Evolutionary conservation across 257 asterid species (phyloP).

Genomic region (Forsythia viridissima): DNA sequence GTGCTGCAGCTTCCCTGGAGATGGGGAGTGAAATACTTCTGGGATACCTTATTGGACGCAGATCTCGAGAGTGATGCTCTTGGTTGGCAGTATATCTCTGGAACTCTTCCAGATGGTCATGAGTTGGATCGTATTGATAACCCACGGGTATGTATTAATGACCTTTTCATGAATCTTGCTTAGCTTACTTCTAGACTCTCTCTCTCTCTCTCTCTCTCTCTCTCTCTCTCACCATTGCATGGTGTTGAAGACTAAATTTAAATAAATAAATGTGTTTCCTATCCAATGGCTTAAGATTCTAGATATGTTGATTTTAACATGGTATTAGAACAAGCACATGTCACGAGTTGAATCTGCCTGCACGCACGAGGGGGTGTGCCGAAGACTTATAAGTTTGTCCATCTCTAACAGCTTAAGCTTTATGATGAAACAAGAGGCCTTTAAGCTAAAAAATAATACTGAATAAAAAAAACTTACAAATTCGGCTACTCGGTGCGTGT

Average conservation of each 20-base stretch:
- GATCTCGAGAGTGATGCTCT: conserved; percentile 97
- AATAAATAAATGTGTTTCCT: too few species aligned
- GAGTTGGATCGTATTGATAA: conserved; percentile 83
- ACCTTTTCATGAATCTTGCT: neutral
- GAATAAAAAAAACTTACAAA: neutral
- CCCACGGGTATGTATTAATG: conserved; percentile 57
- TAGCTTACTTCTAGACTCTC: neutral
- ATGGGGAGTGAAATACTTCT: conserved; percentile 97
- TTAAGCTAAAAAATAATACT: neutral
- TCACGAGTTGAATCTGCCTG: too few species aligned
- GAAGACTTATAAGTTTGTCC: neutral
- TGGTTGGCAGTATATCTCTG: conserved; percentile 94
- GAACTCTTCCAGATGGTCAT: conserved; percentile 85
- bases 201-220: too few species aligned
- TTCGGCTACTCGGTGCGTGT: neutral
- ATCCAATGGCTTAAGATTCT: too few species aligned
- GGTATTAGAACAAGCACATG: too few species aligned
- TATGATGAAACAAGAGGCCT: neutral
- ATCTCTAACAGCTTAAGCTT: neutral
- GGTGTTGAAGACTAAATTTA: neutral
- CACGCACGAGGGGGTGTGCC: too few species aligned
- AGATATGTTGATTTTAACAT: too few species aligned
- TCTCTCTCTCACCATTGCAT: neutral
- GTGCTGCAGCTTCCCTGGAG: conserved; percentile 95
- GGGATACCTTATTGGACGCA: conserved; percentile 92